A percentile compares a stretch with the other conserved stretches of the same genome.
Conservation (phyloP, 495 filamentous ascomycete genomes). For the Penicillium herquei region DNA sequence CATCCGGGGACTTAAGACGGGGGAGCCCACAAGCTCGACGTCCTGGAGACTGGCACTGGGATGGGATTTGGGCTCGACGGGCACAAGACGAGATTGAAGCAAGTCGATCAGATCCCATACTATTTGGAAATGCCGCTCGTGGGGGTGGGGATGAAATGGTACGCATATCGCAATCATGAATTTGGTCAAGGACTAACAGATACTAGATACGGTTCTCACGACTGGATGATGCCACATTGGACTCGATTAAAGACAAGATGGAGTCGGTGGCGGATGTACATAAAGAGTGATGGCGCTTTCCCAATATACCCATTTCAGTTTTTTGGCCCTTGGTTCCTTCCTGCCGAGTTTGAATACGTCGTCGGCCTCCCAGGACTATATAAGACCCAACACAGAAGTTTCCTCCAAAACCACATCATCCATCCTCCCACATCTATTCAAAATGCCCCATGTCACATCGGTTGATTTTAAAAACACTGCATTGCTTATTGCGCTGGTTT, state of each 20-base stretch:
- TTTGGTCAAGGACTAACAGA: slow-evolving; percentile 6
- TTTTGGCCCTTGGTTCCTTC: slow-evolving; percentile 4
- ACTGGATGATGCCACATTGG: slow-evolving; percentile 59
- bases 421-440: slow-evolving; percentile 7
- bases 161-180: slow-evolving; percentile 22
- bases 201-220: slow-evolving; percentile 67
- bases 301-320: slow-evolving; percentile 25
- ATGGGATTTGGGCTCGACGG: slow-evolving; percentile 87
- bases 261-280: slow-evolving; percentile 47
- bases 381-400: neutral
- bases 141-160: slow-evolving; percentile 69
- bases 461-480: slow-evolving; percentile 35
- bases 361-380: neutral
- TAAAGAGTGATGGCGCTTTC: slow-evolving; percentile 23
- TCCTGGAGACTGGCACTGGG: slow-evolving; percentile 92
- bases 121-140: slow-evolving; percentile 63
- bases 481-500: slow-evolving; percentile 49
- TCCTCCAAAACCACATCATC: neutral
- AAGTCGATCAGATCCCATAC: slow-evolving; percentile 71
- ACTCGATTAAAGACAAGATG: slow-evolving; percentile 59
- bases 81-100: slow-evolving; percentile 72
- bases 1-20: slow-evolving; percentile 22
- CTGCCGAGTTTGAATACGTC: slow-evolving; percentile 1
- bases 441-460: slow-evolving; percentile 32
- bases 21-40: slow-evolving; percentile 47